A percentile compares a stretch with the other conserved stretches of the same genome.
These are phyloP conservation scores for Trichosporon sp. DNA, from an alignment of 1,284 basidiomycete species.

Conservation along the genomic window DNA sequence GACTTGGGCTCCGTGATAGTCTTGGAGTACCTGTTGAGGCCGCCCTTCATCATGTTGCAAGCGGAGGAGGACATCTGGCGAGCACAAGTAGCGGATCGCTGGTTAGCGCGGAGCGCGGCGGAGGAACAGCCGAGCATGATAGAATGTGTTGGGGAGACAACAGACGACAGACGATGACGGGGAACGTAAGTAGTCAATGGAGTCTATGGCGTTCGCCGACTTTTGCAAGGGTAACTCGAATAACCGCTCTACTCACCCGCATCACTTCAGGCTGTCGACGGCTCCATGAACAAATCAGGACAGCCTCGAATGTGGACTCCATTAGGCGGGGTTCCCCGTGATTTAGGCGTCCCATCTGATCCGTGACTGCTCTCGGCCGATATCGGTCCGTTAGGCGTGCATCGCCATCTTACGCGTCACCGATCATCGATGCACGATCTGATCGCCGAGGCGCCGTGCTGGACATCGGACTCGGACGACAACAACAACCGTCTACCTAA, in stretches of 20 bases:
- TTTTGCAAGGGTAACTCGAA: constrained; percentile 6
- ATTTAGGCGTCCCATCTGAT: not conserved
- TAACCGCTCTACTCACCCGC: constrained; percentile 12
- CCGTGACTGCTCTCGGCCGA: not conserved
- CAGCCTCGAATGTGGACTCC: not conserved
- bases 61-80: constrained; percentile 28
- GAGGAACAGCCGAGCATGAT: constrained; percentile 30
- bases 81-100: constrained; percentile 25
- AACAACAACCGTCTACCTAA: too few species aligned
- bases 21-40: constrained; percentile 75
- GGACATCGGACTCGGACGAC: not conserved
- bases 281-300: constrained; percentile 9
- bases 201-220: constrained; percentile 13
- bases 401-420: constrained; percentile 4
- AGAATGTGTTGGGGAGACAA: not conserved
- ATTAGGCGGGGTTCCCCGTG: not conserved
- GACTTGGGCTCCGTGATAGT: constrained; percentile 83
- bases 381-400: not conserved
- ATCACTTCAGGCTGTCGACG: not conserved
- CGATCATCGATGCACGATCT: constrained; percentile 14
- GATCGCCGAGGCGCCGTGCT: not conserved
- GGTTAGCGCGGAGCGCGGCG: constrained; percentile 33
- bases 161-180: not conserved
- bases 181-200: not conserved
- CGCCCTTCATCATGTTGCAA: constrained; percentile 32